Percentiles rank a stretch among this genome's conserved stretches.
Conservation (phyloP, 257 asterid genomes). For the Scutellaria barbata region DNA sequence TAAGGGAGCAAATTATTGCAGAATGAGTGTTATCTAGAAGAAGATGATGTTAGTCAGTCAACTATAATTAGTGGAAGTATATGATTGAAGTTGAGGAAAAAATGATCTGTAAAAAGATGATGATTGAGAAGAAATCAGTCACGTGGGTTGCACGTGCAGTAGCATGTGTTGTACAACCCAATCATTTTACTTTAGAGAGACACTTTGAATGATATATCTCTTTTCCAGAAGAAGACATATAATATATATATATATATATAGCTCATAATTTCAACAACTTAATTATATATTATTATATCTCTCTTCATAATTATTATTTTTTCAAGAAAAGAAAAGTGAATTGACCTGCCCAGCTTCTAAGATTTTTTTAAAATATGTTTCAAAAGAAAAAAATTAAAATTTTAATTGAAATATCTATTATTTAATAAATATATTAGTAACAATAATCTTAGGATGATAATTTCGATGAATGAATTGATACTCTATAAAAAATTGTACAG, state of each 20-base stretch:
- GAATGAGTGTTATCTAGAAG: no score
- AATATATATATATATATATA: neutral
- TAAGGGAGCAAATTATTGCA: no score
- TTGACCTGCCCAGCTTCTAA: no score
- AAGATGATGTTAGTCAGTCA: no score
- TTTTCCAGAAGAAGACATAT: slow-evolving; percentile 19
- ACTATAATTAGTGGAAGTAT: neutral
- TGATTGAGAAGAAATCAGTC: slow-evolving; percentile 31
- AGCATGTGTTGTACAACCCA: slow-evolving; percentile 37
- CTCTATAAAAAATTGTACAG: no score
- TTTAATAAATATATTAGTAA: no score
- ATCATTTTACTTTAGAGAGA: slow-evolving; percentile 33
- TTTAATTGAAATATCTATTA: no score
- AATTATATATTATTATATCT: neutral
- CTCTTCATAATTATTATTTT: neutral
- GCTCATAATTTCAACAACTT: neutral
- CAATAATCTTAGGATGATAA: no score
- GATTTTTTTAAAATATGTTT: no score
- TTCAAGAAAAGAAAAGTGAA: no score
- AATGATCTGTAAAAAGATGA: slow-evolving; percentile 26
- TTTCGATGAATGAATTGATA: no score
- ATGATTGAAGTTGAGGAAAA: slow-evolving; percentile 5
- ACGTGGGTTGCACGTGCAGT: slow-evolving; percentile 49
- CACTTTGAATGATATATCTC: slow-evolving; percentile 32
- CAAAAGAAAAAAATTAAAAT: no score